Evolutionary conservation across 805 yeast species (phyloP), one percentile per base, ranked within the genome.

Genomic region (Vanderwaltozyma verrucispora): DNA sequence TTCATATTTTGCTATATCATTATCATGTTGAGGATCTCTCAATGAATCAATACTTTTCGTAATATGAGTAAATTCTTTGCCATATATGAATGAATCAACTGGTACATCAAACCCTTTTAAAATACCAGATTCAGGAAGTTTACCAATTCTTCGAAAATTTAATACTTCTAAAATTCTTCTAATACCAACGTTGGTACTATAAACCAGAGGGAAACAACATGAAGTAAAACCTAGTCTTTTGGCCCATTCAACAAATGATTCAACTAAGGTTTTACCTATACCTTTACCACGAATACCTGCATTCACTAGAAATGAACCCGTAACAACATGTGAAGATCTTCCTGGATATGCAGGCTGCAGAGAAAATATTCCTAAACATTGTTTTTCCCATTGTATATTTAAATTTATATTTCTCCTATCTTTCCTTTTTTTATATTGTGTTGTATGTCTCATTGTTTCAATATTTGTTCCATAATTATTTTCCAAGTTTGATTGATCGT

Each of bases 261-360:
- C 94, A 14, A 83, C 78, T 43, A 92, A 59, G 0, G 92, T 81
- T 38, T 80, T 67, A 5, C 97, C 98, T 20, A 92, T 84, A 4
- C 96, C 95, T 55, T 82, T 84, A 19, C 89, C 87, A 50, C 98
- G 67, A 48, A 85, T 85, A 46, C 95, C 95, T 4, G 94, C 92
- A 59, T 89, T 87, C 2, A 89, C 97, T 26, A 89, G 63, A 49
- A 89, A 82, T 16, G 80, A 80, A 2, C 85, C 94, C 0, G 94
- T 83, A 49, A 94, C 87, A n/a, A 92, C 80, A 54, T 89, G 96
- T 0, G 94, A 77, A 15, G 92, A 80, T 32, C 97, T 67, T 2
- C 97, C 97, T 0, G 96, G 95, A 54, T 80, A 89, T 50, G 85
- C 82, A 2, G 96, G 92, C 46, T 81, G 81, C 43, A 89, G 70